phyloP scores from a whole-genome alignment of 768 basidiomycete genomes.

The Leccinum longicurvipes region DNA sequence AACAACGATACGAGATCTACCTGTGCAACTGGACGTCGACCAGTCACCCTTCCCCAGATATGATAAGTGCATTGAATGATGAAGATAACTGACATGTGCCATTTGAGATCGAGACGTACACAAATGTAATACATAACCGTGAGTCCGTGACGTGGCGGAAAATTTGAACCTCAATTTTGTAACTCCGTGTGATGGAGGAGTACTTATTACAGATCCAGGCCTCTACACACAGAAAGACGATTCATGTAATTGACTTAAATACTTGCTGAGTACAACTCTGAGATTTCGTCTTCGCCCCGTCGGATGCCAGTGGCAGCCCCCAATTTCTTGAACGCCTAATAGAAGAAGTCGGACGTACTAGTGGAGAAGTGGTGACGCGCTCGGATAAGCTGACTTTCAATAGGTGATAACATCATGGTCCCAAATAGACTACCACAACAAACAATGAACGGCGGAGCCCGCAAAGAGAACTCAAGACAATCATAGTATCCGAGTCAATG shows the following conservation, averaged over 20 bases:
- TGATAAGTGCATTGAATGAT: neutral
- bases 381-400: neutral
- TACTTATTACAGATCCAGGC: too few relatives aligned
- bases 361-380: neutral
- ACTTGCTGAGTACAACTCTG: neutral
- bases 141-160: too few relatives aligned
- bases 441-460: too few relatives aligned
- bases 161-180: too few relatives aligned
- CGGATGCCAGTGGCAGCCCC: too few relatives aligned
- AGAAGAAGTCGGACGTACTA: neutral
- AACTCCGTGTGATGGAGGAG: too few relatives aligned
- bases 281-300: neutral
- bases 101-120: too few relatives aligned
- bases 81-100: too few relatives aligned
- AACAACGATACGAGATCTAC: neutral
- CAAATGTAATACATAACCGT: too few relatives aligned
- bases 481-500: neutral
- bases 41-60: neutral
- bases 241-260: neutral
- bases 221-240: neutral
- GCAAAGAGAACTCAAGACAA: too few relatives aligned
- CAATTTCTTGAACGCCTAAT: neutral
- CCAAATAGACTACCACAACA: too few relatives aligned
- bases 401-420: too few relatives aligned
- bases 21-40: neutral